Evolutionary conservation across 768 basidiomycete genomes (phyloP), one percentile per base, ranked within the genome.

Genomic region (Dendrothele bispora): DNA sequence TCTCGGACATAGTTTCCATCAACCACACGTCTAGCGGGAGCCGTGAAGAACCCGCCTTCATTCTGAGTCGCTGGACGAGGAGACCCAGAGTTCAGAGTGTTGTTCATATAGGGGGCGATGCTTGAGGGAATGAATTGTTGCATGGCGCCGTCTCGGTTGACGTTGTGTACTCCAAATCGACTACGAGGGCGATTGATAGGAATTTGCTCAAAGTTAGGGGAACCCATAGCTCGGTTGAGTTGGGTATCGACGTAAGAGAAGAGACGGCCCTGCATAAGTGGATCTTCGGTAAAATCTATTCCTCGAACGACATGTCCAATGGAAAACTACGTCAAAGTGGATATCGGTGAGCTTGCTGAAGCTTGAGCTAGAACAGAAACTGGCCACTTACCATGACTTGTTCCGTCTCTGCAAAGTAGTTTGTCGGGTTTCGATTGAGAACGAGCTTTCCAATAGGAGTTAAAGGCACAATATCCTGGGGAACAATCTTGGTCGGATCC

Each of bases 171-270:
- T 1, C 88, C n/a, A n/a, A n/a, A n/a, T n/a, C n/a, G 89, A 53
- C 88, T 91, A 3, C 88, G 60, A 3, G 87, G 84, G 15, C 85
- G 75, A 59, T 95, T 95, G 56, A 95, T 91, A 14, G 92, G 91
- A 18, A 94, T 65, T 78, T 84, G 43, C 45, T 46, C 30, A 49
- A 24, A n/a, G 26, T 17, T 15, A 28, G 8, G 38, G 10, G 18
- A 1, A 17, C 3, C 11, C 10, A 20, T 14, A 17, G 11, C 3
- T 14, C 93, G 80, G 3, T 81, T 77, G 41, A 91, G 75, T 56
- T 93, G 91, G 0, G 91, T 93, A 62, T 95, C 91, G 55, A 85
- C 80, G 69, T 95, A 94, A 0, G 83, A 86, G 66, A 93, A 92
- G 67, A 91, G 91, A 32, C 93, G 76, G 4, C 86, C 85, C 67